Evolutionary conservation across 2,329 filamentous ascomycete species (phyloP).

Genomic region (Trichoderma afroharzianum): DNA sequence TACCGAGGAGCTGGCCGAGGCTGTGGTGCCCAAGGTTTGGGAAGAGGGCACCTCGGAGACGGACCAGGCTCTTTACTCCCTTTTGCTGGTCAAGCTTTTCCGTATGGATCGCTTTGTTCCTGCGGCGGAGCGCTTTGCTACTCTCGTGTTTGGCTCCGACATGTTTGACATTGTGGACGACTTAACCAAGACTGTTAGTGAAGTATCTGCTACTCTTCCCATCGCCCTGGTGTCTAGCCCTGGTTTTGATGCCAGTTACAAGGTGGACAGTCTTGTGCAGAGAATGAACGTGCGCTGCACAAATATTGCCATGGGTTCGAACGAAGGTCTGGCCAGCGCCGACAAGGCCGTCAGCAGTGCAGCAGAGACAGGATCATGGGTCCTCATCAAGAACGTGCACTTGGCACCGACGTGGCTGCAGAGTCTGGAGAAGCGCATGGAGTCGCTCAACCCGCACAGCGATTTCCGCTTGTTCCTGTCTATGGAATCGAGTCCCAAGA

Average conservation of each 20-base stretch:
- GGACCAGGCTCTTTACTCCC: slow-evolving; percentile 75
- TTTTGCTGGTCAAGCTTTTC: slow-evolving; percentile 90
- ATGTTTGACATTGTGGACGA: slow-evolving; percentile 84
- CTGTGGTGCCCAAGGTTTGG: slow-evolving; percentile 75
- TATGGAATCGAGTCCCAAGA: slow-evolving; percentile 96
- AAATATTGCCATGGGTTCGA: slow-evolving; percentile 98
- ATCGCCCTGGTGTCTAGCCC: slow-evolving; percentile 91
- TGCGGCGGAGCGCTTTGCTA: slow-evolving; percentile 84
- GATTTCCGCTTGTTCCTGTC: slow-evolving; percentile 95
- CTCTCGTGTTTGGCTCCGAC: slow-evolving; percentile 75
- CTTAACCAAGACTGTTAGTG: slow-evolving; percentile 76
- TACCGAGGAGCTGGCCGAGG: slow-evolving; percentile 80
- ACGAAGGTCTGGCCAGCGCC: slow-evolving; percentile 85
- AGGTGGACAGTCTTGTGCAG: slow-evolving; percentile 93
- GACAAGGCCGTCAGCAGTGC: slow-evolving; percentile 95
- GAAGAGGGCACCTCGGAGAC: slow-evolving; percentile 57
- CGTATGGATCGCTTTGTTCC: slow-evolving; percentile 94
- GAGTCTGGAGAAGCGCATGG: slow-evolving; percentile 93
- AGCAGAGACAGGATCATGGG: slow-evolving; percentile 89
- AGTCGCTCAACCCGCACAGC: slow-evolving; percentile 86
- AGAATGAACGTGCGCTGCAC: slow-evolving; percentile 77
- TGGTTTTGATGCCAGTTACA: slow-evolving; percentile 98
- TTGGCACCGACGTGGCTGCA: slow-evolving; percentile 94
- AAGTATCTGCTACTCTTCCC: slow-evolving; percentile 79
- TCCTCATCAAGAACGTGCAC: slow-evolving; percentile 98